Percentiles rank a stretch among this genome's conserved stretches.
phyloP scores from a whole-genome alignment of 805 yeast genomes.

The Candida saitoana region DNA sequence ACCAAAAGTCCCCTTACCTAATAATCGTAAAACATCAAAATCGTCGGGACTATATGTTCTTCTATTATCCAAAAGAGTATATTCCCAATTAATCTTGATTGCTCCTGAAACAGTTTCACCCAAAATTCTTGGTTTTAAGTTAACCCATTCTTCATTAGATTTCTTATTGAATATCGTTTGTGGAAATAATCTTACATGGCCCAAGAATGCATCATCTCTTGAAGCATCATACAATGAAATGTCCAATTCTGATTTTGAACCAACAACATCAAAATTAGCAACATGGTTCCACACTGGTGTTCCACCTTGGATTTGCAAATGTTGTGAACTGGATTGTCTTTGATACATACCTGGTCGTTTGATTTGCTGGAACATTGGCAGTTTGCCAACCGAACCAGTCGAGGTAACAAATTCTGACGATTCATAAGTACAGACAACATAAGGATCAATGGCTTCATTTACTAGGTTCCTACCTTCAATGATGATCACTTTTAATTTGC shows the following conservation, averaged over 20 bases:
- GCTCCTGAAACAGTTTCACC: slow-evolving; percentile 79
- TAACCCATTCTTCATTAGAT: slow-evolving; percentile 62
- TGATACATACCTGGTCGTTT: slow-evolving; percentile 34
- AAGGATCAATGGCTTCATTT: slow-evolving; percentile 62
- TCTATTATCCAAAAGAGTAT: slow-evolving; percentile 58
- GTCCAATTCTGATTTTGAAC: slow-evolving; percentile 77
- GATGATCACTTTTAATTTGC: slow-evolving; percentile 77
- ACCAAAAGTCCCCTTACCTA: slow-evolving; percentile 97
- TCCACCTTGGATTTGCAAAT: slow-evolving; percentile 22
- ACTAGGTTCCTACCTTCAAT: slow-evolving; percentile 71
- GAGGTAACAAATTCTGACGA: slow-evolving; percentile 88
- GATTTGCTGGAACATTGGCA: slow-evolving; percentile 17
- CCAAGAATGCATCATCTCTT: slow-evolving; percentile 77
- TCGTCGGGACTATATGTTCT: slow-evolving; percentile 89
- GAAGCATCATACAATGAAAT: slow-evolving; percentile 88
- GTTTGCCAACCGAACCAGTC: slow-evolving; percentile 48
- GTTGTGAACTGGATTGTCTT: slow-evolving; percentile 36
- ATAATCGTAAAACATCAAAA: slow-evolving; percentile 82
- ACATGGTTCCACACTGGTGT: slow-evolving; percentile 86
- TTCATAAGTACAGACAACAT: slow-evolving; percentile 89
- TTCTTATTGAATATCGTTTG: slow-evolving; percentile 34
- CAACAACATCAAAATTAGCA: slow-evolving; percentile 88
- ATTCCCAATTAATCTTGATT: slow-evolving; percentile 71
- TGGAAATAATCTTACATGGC: slow-evolving; percentile 75
- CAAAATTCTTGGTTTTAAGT: slow-evolving; percentile 64